Percentiles rank a stretch among this genome's conserved stretches.
Conservation (phyloP, 257 asterid species). For the Plantago major region DNA sequence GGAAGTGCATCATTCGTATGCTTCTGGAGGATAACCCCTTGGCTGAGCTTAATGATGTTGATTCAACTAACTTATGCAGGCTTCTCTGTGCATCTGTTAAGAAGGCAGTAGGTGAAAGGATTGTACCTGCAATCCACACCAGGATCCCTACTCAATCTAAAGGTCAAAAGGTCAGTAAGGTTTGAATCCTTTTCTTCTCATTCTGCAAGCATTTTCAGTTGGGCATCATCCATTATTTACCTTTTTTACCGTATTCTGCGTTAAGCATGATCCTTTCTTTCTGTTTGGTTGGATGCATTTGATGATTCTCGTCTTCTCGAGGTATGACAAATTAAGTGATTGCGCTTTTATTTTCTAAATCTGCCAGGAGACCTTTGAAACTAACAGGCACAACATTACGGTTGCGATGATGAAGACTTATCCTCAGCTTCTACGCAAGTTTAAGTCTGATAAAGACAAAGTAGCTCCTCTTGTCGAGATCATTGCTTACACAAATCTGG, state of each 20-base stretch:
- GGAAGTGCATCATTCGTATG: slow-evolving; percentile 86
- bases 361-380: slow-evolving; percentile 70
- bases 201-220: slow-evolving; percentile 8
- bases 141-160: slow-evolving; percentile 68
- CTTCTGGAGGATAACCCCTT: slow-evolving; percentile 76
- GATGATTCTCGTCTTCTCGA: not conserved
- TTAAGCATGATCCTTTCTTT: not conserved
- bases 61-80: slow-evolving; percentile 87
- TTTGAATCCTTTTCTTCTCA: slow-evolving; percentile 10
- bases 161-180: slow-evolving; percentile 64
- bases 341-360: slow-evolving; percentile 17
- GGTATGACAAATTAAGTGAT: slow-evolving; percentile 1
- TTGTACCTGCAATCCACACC: slow-evolving; percentile 85
- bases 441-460: slow-evolving; percentile 85
- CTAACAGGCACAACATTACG: slow-evolving; percentile 61
- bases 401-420: slow-evolving; percentile 84
- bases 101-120: slow-evolving; percentile 95
- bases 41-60: slow-evolving; percentile 76
- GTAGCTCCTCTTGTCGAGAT: slow-evolving; percentile 72
- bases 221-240: not conserved
- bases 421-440: slow-evolving; percentile 80
- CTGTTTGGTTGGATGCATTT: slow-evolving; percentile 12
- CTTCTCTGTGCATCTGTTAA: slow-evolving; percentile 79
- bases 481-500: slow-evolving; percentile 70
- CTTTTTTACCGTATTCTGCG: slow-evolving; percentile 2